phyloP scores from a whole-genome alignment of 148 eudicot genomes.

The Drosera capensis region DNA sequence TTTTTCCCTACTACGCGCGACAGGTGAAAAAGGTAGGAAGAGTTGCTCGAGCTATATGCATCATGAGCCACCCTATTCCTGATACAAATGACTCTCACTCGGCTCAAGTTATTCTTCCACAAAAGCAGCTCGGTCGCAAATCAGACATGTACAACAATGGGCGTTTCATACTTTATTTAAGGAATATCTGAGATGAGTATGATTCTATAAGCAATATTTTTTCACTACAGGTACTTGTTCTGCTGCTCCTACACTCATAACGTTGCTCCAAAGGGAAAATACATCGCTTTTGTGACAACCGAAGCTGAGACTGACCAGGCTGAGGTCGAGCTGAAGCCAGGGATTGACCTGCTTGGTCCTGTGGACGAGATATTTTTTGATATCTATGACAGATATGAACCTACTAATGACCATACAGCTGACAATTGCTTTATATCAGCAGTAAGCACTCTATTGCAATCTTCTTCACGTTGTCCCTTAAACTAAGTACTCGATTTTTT shows the following conservation, averaged over 20 bases:
- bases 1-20: neutral
- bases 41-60: constrained; percentile 92
- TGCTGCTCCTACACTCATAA: constrained; percentile 94
- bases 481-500: neutral
- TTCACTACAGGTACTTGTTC: constrained; percentile 63
- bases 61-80: constrained; percentile 91
- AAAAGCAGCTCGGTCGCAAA: constrained; percentile 85
- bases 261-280: constrained; percentile 89
- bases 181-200: no score
- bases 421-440: constrained; percentile 83
- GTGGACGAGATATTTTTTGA: constrained; percentile 81
- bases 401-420: constrained; percentile 28
- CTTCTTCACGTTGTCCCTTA: no score
- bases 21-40: constrained; percentile 83
- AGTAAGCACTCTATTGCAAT: no score
- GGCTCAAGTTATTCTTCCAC: constrained; percentile 83
- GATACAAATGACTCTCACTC: constrained; percentile 86
- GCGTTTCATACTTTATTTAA: neutral
- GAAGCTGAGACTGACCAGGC: constrained; percentile 95
- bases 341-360: constrained; percentile 79
- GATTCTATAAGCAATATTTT: neutral
- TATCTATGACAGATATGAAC: constrained; percentile 75
- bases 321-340: constrained; percentile 74
- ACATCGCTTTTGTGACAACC: constrained; percentile 76
- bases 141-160: constrained; percentile 63